Conservation (phyloP, 2,329 filamentous ascomycete genomes). For the Didymellaceae sp. region DNA sequence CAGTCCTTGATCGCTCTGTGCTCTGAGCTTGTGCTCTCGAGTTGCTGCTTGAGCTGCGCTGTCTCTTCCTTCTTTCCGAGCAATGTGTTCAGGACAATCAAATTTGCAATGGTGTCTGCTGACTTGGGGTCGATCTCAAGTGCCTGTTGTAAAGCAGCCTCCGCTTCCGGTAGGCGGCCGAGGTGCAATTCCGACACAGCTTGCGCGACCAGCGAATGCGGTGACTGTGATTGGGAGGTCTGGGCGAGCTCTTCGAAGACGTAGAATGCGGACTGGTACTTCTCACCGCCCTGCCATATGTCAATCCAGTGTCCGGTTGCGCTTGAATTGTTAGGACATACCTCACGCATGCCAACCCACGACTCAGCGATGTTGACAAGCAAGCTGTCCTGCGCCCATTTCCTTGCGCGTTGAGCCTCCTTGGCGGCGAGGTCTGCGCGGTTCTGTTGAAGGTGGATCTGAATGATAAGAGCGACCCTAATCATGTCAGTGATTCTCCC, state of each 20-base stretch:
- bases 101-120: constrained; percentile 79
- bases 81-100: constrained; percentile 78
- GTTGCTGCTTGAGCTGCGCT: constrained; percentile 60
- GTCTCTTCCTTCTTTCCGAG: constrained; percentile 69
- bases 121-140: constrained; percentile 74
- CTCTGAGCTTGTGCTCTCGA: constrained; percentile 65
- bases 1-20: constrained; percentile 78
- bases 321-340: constrained; percentile 52
- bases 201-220: constrained; percentile 80
- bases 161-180: constrained; percentile 85
- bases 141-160: constrained; percentile 83
- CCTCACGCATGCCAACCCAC: constrained; percentile 89
- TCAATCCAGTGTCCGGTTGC: constrained; percentile 29
- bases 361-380: constrained; percentile 94
- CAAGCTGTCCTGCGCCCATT: constrained; percentile 94
- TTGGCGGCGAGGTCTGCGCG: constrained; percentile 88
- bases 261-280: constrained; percentile 96
- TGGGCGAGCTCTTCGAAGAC: constrained; percentile 96
- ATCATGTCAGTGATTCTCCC: constrained; percentile 5
- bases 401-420: constrained; percentile 82
- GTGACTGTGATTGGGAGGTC: constrained; percentile 78
- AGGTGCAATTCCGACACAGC: constrained; percentile 91
- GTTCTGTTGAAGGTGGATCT: constrained; percentile 93
- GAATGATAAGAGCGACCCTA: constrained; percentile 84
- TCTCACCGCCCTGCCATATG: constrained; percentile 77